Conservation (phyloP, 2,329 filamentous ascomycete genomes). For the Arthrobotrys sinensis region DNA sequence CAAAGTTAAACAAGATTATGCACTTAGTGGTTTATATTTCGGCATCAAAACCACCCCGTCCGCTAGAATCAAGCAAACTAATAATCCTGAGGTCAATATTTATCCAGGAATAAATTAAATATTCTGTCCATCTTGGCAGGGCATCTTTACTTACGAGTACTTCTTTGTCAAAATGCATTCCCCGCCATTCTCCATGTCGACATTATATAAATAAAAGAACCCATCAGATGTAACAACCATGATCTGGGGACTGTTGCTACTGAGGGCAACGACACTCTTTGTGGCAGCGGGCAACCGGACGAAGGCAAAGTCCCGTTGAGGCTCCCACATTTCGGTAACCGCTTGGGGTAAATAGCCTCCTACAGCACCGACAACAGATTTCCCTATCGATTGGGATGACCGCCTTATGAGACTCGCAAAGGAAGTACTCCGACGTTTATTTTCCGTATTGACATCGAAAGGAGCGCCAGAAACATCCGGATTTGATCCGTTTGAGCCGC, state of each 20-base stretch:
- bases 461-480: slow-evolving; percentile 62
- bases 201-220: slow-evolving; percentile 93
- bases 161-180: slow-evolving; percentile 93
- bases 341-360: slow-evolving; percentile 93
- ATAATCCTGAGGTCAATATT: background rate
- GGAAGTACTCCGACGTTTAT: slow-evolving; percentile 74
- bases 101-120: background rate
- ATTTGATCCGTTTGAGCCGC: slow-evolving; percentile 53
- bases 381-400: slow-evolving; percentile 93
- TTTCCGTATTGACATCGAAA: slow-evolving; percentile 63
- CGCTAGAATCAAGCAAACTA: slow-evolving; percentile 55
- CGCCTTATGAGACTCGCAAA: slow-evolving; percentile 92
- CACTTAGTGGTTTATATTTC: slow-evolving; percentile 29
- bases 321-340: slow-evolving; percentile 98
- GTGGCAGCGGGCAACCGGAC: slow-evolving; percentile 79
- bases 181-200: slow-evolving; percentile 93
- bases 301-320: slow-evolving; percentile 93
- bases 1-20: background rate
- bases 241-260: slow-evolving; percentile 91
- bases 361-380: slow-evolving; percentile 87
- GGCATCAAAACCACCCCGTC: slow-evolving; percentile 47
- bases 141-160: slow-evolving; percentile 81
- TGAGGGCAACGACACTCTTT: slow-evolving; percentile 94
- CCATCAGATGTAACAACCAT: slow-evolving; percentile 99
- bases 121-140: background rate